Conservation (phyloP, 768 basidiomycete species). For the Rhizopogon sp. region DNA sequence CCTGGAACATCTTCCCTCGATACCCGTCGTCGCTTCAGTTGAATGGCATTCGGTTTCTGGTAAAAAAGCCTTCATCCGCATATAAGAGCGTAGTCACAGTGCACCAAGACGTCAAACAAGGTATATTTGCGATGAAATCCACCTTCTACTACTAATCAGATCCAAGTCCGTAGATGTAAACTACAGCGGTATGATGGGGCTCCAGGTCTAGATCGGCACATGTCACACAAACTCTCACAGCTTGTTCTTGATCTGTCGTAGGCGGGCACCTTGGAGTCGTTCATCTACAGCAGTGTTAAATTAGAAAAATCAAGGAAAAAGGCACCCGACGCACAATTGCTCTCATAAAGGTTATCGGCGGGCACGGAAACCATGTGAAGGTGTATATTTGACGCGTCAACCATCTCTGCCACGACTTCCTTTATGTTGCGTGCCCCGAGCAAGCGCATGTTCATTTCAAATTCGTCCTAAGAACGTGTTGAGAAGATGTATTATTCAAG, state of each 20-base stretch:
- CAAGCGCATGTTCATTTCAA: constrained; percentile 92
- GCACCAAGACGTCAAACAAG: neutral
- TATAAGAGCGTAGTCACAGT: neutral
- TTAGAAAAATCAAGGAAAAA: constrained; percentile 1
- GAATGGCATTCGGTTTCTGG: too few species aligned
- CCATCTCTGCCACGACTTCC: constrained; percentile 79
- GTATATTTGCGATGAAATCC: neutral
- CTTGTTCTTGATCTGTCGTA: constrained; percentile 16
- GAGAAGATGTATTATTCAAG: neutral
- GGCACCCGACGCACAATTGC: constrained; percentile 24
- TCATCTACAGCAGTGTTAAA: constrained; percentile 17
- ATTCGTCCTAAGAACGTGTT: constrained; percentile 62
- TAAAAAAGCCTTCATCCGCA: neutral
- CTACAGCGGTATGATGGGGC: neutral
- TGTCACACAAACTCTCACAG: constrained; percentile 3
- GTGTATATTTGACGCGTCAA: constrained; percentile 48
- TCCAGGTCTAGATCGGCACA: neutral
- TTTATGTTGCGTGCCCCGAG: constrained; percentile 74
- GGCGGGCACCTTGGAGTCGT: constrained; percentile 21
- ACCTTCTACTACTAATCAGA: neutral
- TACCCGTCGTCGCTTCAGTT: too few species aligned
- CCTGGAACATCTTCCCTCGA: too few species aligned
- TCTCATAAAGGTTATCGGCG: constrained; percentile 23
- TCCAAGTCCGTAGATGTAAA: neutral
- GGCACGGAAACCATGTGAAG: constrained; percentile 24